Evolutionary conservation across 805 yeast genomes (phyloP), one percentile per base, ranked within the genome.

Genomic region (Saccharomycopsis schoenii): DNA sequence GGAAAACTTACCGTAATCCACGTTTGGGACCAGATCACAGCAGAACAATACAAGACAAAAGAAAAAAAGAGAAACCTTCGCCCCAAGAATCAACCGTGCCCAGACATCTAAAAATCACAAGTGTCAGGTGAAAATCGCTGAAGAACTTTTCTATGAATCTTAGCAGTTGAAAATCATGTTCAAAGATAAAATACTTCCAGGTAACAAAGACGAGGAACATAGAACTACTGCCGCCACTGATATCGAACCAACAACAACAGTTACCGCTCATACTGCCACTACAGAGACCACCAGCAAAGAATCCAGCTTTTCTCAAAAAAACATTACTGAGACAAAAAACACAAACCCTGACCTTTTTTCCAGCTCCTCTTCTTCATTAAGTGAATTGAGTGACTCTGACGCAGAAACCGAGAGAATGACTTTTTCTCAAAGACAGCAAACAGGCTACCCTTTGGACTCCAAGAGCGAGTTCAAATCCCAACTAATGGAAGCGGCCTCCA

Each of bases 401-500:
- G 96, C 94, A 17, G 97, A 91, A 70, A 91, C 97, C 0, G 97
- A 91, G 69, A 86, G 83, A 67, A 83, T 90, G 89, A 93, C 83
- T 54, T 69, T 73, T 64, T 70, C 73, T 62, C 59, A 60, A 63
- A 58, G 40, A 58, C 62, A 19, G 68, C 66, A 52, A 75, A 80
- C 9, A 71, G 75, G 67, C 72, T 79, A 63, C 39, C 57, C 62
- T 5, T 21, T 58, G 8, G 43, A 74, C 77, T 34, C 77, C 71
- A 60, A 69, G 78, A 65, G 80, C 80, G 47, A 68, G 58, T 61
- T 67, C 59, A 62, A 66, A 36, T 55, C 60, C 21, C 63, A 61
- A 10, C 37, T 63, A 17, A 21, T 51, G 55, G 59, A 51, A 43
- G 25, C 61, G 29, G 57, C 75, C 5, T 47, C 52, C n/a, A 21